Percentiles rank a stretch among this genome's conserved stretches.
These are phyloP conservation scores for Claviceps lovelessii DNA, from an alignment of 2,329 filamentous ascomycete species.

Conservation along the genomic window DNA sequence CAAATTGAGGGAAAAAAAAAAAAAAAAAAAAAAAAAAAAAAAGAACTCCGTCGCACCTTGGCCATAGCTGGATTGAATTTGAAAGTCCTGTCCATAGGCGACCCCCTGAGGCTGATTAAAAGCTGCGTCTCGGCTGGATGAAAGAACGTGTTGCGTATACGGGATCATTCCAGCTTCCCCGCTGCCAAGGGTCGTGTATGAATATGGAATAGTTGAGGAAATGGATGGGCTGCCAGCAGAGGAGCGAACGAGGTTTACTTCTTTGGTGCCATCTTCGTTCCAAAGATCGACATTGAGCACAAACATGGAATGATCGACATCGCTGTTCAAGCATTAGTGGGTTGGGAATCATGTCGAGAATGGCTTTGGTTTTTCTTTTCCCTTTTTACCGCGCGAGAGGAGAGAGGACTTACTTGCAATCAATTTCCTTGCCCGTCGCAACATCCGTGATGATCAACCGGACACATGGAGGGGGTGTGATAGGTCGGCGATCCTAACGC, in stretches of 20 bases:
- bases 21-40: not conserved
- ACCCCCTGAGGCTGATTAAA: slow-evolving; percentile 16
- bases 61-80: slow-evolving; percentile 16
- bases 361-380: too few species aligned
- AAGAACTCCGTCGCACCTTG: slow-evolving; percentile 15
- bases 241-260: slow-evolving; percentile 52
- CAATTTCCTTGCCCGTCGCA: slow-evolving; percentile 62
- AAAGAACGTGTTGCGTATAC: slow-evolving; percentile 22
- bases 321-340: slow-evolving; percentile 11
- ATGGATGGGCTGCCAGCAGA: slow-evolving; percentile 60
- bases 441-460: slow-evolving; percentile 65
- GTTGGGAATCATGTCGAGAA: not conserved
- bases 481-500: slow-evolving; percentile 72
- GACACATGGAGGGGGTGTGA: slow-evolving; percentile 89
- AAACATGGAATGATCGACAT: slow-evolving; percentile 26
- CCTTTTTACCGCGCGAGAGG: too few species aligned
- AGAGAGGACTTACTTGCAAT: slow-evolving; percentile 53
- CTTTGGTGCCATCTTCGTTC: slow-evolving; percentile 48
- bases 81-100: slow-evolving; percentile 21
- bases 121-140: slow-evolving; percentile 23
- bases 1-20: not conserved
- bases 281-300: slow-evolving; percentile 55
- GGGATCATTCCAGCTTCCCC: slow-evolving; percentile 14
- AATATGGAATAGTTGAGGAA: slow-evolving; percentile 63
- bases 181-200: slow-evolving; percentile 43